Conservation (phyloP, 176 grass and related monocot genomes). For the Musa beccarii region DNA sequence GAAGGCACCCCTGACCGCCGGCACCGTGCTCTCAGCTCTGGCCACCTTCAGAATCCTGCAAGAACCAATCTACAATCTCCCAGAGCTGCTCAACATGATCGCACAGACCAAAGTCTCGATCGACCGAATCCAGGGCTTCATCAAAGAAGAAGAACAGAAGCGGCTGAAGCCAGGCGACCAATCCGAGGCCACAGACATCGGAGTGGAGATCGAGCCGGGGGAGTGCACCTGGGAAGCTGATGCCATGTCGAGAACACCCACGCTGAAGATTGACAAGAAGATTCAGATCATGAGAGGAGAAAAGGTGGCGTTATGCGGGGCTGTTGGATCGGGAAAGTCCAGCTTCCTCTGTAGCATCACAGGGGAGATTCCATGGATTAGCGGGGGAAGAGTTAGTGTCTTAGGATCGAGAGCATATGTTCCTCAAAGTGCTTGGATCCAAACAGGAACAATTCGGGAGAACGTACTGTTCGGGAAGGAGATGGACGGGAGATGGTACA, state of each 20-base stretch:
- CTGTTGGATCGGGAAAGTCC: constrained; percentile 83
- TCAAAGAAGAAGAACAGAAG: constrained; percentile 44
- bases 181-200: constrained; percentile 11
- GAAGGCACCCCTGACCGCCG: constrained; percentile 49
- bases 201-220: constrained; percentile 48
- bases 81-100: constrained; percentile 67
- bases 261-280: constrained; percentile 52
- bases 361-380: constrained; percentile 60
- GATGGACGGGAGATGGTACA: constrained; percentile 51
- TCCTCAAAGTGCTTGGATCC: constrained; percentile 65
- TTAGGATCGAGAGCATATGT: constrained; percentile 56
- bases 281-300: constrained; percentile 45
- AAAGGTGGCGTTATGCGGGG: constrained; percentile 61
- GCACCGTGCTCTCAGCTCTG: constrained; percentile 61
- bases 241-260: constrained; percentile 34
- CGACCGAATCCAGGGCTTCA: constrained; percentile 64
- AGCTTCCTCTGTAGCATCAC: constrained; percentile 71
- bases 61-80: constrained; percentile 83
- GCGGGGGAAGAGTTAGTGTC: constrained; percentile 33
- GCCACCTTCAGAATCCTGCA: constrained; percentile 87
- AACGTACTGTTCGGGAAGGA: constrained; percentile 82
- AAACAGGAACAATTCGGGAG: constrained; percentile 60
- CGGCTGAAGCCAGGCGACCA: constrained; percentile 22
- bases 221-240: constrained; percentile 61
- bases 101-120: constrained; percentile 83